These are phyloP conservation scores for Penicillium maclennaniae DNA, from an alignment of 495 filamentous ascomycete species.

Conservation along the genomic window DNA sequence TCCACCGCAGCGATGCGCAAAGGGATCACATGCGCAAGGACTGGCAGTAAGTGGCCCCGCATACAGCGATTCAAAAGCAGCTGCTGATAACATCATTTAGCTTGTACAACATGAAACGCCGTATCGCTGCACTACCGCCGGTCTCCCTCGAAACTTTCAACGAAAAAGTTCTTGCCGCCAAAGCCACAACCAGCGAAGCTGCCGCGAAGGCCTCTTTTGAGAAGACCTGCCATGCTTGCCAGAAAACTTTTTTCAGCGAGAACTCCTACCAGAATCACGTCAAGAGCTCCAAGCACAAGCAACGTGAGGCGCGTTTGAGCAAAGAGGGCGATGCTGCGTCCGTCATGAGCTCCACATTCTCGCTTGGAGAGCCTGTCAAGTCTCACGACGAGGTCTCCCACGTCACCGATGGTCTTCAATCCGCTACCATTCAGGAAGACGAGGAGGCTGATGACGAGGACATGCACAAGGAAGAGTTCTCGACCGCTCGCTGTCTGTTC, in stretches of 20 bases:
- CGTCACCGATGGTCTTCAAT: conserved; percentile 73
- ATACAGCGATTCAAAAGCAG: not conserved
- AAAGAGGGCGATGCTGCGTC: conserved; percentile 62
- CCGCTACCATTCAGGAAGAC: conserved; percentile 61
- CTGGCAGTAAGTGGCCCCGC: conserved; percentile 74
- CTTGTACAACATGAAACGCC: conserved; percentile 95
- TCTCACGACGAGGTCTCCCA: conserved; percentile 65
- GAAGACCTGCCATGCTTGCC: conserved; percentile 74
- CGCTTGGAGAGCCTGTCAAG: conserved; percentile 74
- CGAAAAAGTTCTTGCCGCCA: conserved; percentile 93
- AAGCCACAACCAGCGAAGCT: conserved; percentile 75
- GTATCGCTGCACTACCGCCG: conserved; percentile 85
- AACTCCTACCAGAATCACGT: conserved; percentile 94
- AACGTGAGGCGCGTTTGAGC: conserved; percentile 52
- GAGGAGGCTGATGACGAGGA: conserved; percentile 29
- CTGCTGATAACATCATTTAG: conserved; percentile 37
- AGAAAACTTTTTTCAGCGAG: conserved; percentile 91
- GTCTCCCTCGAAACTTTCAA: conserved; percentile 90
- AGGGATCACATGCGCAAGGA: conserved; percentile 93
- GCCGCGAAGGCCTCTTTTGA: conserved; percentile 89
- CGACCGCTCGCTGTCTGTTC: conserved; percentile 76
- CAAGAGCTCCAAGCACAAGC: conserved; percentile 84
- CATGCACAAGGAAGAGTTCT: conserved; percentile 26
- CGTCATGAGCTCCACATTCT: conserved; percentile 86
- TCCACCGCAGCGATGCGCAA: conserved; percentile 89